Evolutionary conservation across 129 eudicot genomes (phyloP), one percentile per base, ranked within the genome.

Genomic region (Lonicera japonica): DNA sequence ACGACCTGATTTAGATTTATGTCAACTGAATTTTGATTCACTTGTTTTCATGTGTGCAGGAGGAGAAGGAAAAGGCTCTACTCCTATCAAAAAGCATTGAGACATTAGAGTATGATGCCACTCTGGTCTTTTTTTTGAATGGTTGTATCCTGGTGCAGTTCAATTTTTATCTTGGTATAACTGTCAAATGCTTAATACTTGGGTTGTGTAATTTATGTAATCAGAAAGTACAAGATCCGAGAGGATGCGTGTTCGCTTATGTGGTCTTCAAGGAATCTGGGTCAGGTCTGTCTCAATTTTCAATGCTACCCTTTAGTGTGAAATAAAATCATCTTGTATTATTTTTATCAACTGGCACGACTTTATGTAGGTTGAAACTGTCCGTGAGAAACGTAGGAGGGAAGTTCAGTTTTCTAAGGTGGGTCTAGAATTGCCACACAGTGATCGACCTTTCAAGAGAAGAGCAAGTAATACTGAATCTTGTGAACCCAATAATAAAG

Each of bases 261-360:
- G 91, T 85, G 82, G 86, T 92, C 99, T 58, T 85, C 99, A 46
- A 62, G 86, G 67, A 88, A 75, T 68, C 72, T 94, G 73, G 96
- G 99, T 21, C 96, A 88, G 99, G 98, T 87, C 61, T 45, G 71
- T 51, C 20, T 17, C 21, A 16, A 5, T 16, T 50, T 50, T 50
- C 9, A 18, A 43, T 52, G 15, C 29, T n/a, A 8, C 60, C 17
- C 18, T 25, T 22, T 10, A 25, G 34, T 20, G 54, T 21, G 46
- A 23, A 45, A 60, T 29, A 0, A 0, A 1, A 39, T 23, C 3
- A 23, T 65, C 23, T 54, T 50, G 34, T 13, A 8, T 61, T 53
- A 16, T 22, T 22, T 21, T 54, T 19, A 60, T 16, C 56, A 53
- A 57, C 38, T 6, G 53, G 55, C 25, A 36, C 62, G 18, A 23